Conservation (phyloP, 2,329 filamentous ascomycete species). For the Simplicillium aogashimaense region DNA sequence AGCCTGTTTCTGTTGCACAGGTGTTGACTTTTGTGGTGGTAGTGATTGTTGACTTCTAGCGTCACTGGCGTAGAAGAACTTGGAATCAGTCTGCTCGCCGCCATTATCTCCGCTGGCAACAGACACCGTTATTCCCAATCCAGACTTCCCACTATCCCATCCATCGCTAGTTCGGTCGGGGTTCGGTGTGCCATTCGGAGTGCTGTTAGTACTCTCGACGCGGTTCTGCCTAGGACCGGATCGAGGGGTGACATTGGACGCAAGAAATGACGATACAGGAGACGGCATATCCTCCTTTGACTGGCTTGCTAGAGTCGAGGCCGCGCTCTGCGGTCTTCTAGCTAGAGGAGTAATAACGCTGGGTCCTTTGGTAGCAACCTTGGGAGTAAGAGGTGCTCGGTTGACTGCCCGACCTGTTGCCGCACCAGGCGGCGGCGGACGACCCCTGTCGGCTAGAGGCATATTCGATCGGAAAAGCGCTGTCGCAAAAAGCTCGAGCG, state of each 20-base stretch:
- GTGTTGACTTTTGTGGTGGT: slow-evolving; percentile 25
- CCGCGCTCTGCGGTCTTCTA: slow-evolving; percentile 17
- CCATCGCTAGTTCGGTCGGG: slow-evolving; percentile 28
- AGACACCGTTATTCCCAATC: too few relatives aligned
- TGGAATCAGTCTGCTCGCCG: slow-evolving; percentile 36
- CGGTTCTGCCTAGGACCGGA: slow-evolving; percentile 65
- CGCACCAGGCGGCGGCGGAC: slow-evolving; percentile 60
- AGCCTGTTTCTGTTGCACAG: slow-evolving; percentile 34
- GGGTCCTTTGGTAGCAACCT: slow-evolving; percentile 34
- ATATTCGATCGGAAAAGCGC: not conserved
- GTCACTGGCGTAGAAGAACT: slow-evolving; percentile 91
- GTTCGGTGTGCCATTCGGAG: slow-evolving; percentile 53
- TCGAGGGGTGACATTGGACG: slow-evolving; percentile 66
- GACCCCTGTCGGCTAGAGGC: slow-evolving; percentile 38
- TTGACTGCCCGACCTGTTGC: slow-evolving; percentile 44
- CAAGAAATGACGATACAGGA: slow-evolving; percentile 46
- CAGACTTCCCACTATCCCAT: slow-evolving; percentile 25
- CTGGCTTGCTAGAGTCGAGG: slow-evolving; percentile 10
- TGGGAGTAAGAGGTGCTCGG: slow-evolving; percentile 42
- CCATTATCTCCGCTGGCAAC: slow-evolving; percentile 3
- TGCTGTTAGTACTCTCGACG: slow-evolving; percentile 57
- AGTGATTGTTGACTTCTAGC: slow-evolving; percentile 37
- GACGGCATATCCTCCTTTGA: slow-evolving; percentile 40
- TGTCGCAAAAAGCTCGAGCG: not conserved
- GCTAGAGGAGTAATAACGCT: slow-evolving; percentile 31